A percentile compares a stretch with the other conserved stretches of the same genome.
Evolutionary conservation across 257 asterid genomes (phyloP).

Genomic region (Gynochthodes officinalis): DNA sequence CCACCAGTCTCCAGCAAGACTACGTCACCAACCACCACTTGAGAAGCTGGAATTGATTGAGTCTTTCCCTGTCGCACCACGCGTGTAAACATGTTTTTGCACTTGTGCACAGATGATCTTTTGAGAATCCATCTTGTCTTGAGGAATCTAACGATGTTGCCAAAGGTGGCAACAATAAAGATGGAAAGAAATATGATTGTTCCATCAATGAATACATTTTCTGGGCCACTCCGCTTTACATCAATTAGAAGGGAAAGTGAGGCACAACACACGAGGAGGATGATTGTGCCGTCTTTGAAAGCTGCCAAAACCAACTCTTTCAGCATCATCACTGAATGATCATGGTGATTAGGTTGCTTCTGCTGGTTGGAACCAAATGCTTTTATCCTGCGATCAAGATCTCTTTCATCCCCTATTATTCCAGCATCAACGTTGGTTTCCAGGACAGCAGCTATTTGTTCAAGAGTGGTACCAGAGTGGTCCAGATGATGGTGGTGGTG

Average conservation of each 20-base stretch:
- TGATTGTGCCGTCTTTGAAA: constrained; percentile 27
- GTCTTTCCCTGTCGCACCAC: constrained; percentile 29
- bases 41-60: constrained; percentile 20
- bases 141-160: constrained; percentile 16
- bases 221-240: constrained; percentile 25
- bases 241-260: constrained; percentile 34
- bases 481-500: no score
- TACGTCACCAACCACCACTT: constrained; percentile 45
- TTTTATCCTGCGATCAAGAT: constrained; percentile 24
- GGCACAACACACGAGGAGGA: constrained; percentile 38
- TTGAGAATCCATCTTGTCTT: constrained; percentile 12
- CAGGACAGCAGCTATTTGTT: no score
- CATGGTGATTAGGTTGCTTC: neutral
- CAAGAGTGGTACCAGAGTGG: no score
- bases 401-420: constrained; percentile 19
- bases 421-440: no score
- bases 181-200: constrained; percentile 20
- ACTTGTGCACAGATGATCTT: constrained; percentile 4
- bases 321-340: neutral
- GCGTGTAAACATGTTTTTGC: neutral
- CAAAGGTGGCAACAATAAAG: constrained; percentile 16
- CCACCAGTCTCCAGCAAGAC: constrained; percentile 27
- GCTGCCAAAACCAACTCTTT: constrained; percentile 18
- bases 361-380: constrained; percentile 28
- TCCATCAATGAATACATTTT: constrained; percentile 26